These are phyloP conservation scores for Trichoderma afroharzianum DNA, from an alignment of 2,329 filamentous ascomycete genomes.

Conservation along the genomic window DNA sequence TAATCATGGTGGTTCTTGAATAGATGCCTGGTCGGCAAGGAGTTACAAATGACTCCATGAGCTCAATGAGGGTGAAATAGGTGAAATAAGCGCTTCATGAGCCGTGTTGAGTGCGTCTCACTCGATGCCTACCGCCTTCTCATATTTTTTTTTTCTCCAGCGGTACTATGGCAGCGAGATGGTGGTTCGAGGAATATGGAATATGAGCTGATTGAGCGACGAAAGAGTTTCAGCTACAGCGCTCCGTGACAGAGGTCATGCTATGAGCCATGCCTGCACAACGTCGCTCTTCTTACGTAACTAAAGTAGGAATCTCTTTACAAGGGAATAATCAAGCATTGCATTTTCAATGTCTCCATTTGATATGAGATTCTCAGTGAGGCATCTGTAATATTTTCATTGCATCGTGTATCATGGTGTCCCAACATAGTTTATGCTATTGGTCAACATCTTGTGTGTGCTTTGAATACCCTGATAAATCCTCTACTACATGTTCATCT, in stretches of 20 bases:
- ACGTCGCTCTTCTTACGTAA: conserved; percentile 11
- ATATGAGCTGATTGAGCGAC: conserved; percentile 9
- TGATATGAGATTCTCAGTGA: neutral
- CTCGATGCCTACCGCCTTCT: neutral
- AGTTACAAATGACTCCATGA: conserved; percentile 50
- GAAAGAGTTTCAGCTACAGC: neutral
- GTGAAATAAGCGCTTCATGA: conserved; percentile 33
- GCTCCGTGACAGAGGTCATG: neutral
- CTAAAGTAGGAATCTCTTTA: conserved; percentile 6
- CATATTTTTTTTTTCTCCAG: neutral
- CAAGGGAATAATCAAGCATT: conserved; percentile 17
- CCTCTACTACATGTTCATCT: neutral
- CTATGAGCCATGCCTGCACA: neutral
- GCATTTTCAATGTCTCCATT: neutral
- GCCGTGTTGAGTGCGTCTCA: neutral
- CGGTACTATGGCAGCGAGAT: neutral
- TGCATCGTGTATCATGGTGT: neutral
- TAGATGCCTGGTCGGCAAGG: conserved; percentile 53
- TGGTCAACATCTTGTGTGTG: neutral
- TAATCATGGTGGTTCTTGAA: conserved; percentile 2
- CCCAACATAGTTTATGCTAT: neutral
- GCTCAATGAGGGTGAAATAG: conserved; percentile 41
- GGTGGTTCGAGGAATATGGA: neutral
- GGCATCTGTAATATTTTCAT: neutral
- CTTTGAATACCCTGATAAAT: neutral